Evolutionary conservation across 1,284 basidiomycete genomes (phyloP).

Genomic region (Trichosporon asahii): DNA sequence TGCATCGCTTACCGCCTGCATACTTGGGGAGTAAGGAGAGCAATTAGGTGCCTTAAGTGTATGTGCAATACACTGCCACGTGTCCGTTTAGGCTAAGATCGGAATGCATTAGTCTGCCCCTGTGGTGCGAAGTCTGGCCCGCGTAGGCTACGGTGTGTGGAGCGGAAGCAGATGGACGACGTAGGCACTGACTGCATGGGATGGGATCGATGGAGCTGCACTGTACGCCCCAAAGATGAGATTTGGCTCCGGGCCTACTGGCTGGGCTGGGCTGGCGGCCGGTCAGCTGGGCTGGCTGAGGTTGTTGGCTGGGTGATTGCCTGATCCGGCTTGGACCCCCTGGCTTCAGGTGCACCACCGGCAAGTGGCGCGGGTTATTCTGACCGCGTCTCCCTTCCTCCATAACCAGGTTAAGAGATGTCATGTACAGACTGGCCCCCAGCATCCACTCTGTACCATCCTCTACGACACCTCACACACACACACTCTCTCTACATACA

Average conservation of each 20-base stretch:
- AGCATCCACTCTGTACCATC: not conserved
- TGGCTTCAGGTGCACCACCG: not conserved
- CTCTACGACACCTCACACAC: not conserved
- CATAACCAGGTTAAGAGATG: not conserved
- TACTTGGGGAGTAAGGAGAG: not conserved
- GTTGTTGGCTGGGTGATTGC: not conserved
- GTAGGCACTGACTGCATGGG: not conserved
- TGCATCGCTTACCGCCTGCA: not conserved
- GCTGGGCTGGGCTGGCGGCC: not conserved
- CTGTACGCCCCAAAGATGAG: not conserved
- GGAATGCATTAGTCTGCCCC: not conserved
- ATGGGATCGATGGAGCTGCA: not conserved
- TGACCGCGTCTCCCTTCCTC: not conserved
- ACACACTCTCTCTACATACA: not conserved
- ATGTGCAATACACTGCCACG: not conserved
- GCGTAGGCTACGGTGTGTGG: not conserved
- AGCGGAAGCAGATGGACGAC: not conserved
- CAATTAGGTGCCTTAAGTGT: not conserved
- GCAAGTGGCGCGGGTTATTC: conserved; percentile 5
- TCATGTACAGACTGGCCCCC: not conserved
- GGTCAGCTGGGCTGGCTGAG: not conserved
- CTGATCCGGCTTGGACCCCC: not conserved
- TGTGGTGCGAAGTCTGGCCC: not conserved
- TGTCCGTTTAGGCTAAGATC: not conserved
- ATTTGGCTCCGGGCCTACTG: not conserved